Evolutionary conservation across 306 rosid species (phyloP).

Genomic region (Cucumis cinereus): DNA sequence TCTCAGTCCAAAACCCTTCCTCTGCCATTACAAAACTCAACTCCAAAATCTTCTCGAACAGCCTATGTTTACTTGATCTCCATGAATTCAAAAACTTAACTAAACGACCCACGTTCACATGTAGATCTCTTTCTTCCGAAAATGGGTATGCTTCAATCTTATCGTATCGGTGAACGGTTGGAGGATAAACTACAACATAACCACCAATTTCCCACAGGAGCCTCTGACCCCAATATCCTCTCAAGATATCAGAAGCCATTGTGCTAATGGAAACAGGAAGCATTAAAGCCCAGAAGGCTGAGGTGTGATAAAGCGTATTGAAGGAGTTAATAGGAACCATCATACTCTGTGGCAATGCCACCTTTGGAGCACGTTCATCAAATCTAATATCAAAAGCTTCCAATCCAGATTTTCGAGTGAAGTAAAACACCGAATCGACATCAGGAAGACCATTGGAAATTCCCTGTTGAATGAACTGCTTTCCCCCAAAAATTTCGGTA

Average conservation of each 20-base stretch:
- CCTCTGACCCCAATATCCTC: slow-evolving; percentile 99
- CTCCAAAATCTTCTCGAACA: slow-evolving; percentile 77
- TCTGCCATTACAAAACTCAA: slow-evolving; percentile 80
- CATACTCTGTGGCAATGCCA: slow-evolving; percentile 84
- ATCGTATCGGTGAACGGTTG: slow-evolving; percentile 76
- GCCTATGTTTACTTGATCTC: slow-evolving; percentile 69
- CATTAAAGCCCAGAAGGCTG: slow-evolving; percentile 97
- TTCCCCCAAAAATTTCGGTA: slow-evolving; percentile 85
- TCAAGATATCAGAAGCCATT: slow-evolving; percentile 91
- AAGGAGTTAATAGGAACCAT: slow-evolving; percentile 89
- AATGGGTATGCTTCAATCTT: slow-evolving; percentile 76
- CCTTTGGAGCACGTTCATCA: slow-evolving; percentile 75
- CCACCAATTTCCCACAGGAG: slow-evolving; percentile 97
- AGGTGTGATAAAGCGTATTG: slow-evolving; percentile 73
- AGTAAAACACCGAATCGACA: slow-evolving; percentile 90
- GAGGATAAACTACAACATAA: slow-evolving; percentile 77
- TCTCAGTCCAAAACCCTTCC: slow-evolving; percentile 88
- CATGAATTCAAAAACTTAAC: slow-evolving; percentile 56
- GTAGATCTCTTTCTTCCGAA: slow-evolving; percentile 93
- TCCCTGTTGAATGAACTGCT: slow-evolving; percentile 90
- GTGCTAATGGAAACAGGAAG: slow-evolving; percentile 92
- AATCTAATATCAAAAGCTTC: slow-evolving; percentile 75
- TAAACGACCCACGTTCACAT: slow-evolving; percentile 84
- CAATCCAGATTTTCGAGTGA: slow-evolving; percentile 69
- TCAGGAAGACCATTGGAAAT: slow-evolving; percentile 88